Evolutionary conservation across 345 rosid genomes (phyloP).

Genomic region (Camelina neglecta): DNA sequence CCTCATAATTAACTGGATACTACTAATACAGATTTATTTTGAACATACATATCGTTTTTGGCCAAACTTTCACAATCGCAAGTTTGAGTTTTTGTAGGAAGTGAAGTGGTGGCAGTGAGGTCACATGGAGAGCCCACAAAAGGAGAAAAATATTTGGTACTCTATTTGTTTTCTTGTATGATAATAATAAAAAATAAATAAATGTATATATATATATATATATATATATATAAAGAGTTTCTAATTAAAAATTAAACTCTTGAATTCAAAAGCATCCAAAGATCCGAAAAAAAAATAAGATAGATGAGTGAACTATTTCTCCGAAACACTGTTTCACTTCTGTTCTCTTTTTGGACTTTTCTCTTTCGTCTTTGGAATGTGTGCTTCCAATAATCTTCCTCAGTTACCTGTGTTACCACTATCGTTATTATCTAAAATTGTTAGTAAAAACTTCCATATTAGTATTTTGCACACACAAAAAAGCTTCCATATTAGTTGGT

Average conservation of each 20-base stretch:
- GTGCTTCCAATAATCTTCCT: constrained; percentile 53
- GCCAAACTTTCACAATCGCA: constrained; percentile 32
- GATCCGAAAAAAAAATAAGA: constrained; percentile 36
- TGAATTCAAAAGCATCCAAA: constrained; percentile 36
- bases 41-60: neutral
- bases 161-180: constrained; percentile 36
- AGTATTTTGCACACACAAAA: neutral
- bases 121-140: constrained; percentile 65
- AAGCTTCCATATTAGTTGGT: neutral
- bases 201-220: neutral
- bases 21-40: neutral
- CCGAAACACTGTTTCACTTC: constrained; percentile 47
- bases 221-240: constrained; percentile 36
- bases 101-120: constrained; percentile 56
- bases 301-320: constrained; percentile 39
- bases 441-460: constrained; percentile 3
- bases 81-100: constrained; percentile 34
- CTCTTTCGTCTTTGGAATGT: constrained; percentile 58
- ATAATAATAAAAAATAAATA: constrained; percentile 43
- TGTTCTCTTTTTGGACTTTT: constrained; percentile 61
- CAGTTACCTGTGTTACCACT: constrained; percentile 25
- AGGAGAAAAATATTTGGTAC: constrained; percentile 44
- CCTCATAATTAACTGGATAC: neutral
- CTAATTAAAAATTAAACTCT: neutral
- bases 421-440: constrained; percentile 15